Evolutionary conservation across 768 basidiomycete genomes (phyloP), one percentile per base, ranked within the genome.

Genomic region (Rhizopogon sp.): DNA sequence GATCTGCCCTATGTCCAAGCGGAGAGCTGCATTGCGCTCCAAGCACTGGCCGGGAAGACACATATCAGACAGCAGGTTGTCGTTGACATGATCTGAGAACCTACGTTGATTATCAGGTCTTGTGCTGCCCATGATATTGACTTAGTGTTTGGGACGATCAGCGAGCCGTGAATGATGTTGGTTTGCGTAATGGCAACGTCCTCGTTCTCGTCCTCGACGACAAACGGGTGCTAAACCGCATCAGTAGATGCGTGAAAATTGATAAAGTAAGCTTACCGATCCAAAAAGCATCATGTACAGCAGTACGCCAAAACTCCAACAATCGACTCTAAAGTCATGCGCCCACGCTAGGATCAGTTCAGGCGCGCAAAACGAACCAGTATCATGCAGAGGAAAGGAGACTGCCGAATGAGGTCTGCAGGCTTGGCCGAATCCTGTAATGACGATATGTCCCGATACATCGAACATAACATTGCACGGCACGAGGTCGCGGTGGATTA

Each of bases 281-380:
- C 78, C 78, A 29, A 74, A 72, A 42, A 77, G 64, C 74, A 84
- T 75, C 57, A 75, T 80, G 56, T 75, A 77, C 39, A 84, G 53
- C 39, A 81, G 54, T 61, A 79, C 62, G 3, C 83, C 84, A 56
- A 84, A 82, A 0, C 77, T 76, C 83, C 84, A 86, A 58, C 75
- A 78, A 64, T 86, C 84, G 17, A 80, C 80, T 13, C 74, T 68
- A 22, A 62, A 69, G 58, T 81, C 78, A 51, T 80, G 76, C 14
- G 70, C 61, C 84, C 84, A 86, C 0, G 79, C 79, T 8, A 84
- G 67, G 11, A 82, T 56, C 0, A 80, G 56, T 58, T 85, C 83
- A 1, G 84, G 83, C 4, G 83, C 80, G 20, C 68, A 71, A 59
- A 77, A 80, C 41, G 61, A 62, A 33, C 55, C 43, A 33, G 54